A percentile compares a stretch with the other conserved stretches of the same genome.
phyloP scores from a whole-genome alignment of 1,139 yeast species.

The Candida sojae region DNA sequence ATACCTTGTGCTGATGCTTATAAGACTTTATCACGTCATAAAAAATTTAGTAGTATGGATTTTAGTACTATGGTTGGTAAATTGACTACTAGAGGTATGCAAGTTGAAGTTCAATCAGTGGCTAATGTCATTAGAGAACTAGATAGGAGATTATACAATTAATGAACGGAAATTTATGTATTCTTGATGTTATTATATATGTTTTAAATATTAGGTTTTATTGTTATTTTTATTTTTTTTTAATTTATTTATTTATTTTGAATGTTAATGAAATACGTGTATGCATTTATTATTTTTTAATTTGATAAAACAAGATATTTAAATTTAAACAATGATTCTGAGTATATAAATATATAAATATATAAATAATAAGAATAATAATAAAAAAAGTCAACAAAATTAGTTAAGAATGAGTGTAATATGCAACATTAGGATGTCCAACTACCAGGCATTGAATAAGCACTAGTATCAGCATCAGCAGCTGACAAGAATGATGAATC shows the following conservation, averaged over 20 bases:
- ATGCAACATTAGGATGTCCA: constrained; percentile 6
- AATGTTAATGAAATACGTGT: no score
- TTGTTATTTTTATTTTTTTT: no score
- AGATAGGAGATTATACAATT: constrained; percentile 65
- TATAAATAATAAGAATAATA: not conserved
- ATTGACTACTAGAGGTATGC: constrained; percentile 80
- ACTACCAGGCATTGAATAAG: constrained; percentile 15
- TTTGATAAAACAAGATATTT: no score
- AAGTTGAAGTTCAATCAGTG: constrained; percentile 84
- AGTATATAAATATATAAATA: not conserved
- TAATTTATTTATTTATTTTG: no score
- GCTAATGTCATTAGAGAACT: constrained; percentile 80
- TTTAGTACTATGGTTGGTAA: constrained; percentile 74
- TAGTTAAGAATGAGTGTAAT: not conserved
- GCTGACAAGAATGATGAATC: constrained; percentile 7
- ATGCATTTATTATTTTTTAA: no score
- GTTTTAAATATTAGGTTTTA: no score
- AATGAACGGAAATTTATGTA: not conserved
- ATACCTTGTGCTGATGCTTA: constrained; percentile 90
- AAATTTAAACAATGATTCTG: no score
- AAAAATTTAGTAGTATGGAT: constrained; percentile 71
- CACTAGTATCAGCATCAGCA: constrained; percentile 1
- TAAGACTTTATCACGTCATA: constrained; percentile 79
- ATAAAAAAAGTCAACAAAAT: not conserved
- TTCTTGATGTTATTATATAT: no score